phyloP scores from a whole-genome alignment of 441 rosid genomes.

The Raphanus hybrid region DNA sequence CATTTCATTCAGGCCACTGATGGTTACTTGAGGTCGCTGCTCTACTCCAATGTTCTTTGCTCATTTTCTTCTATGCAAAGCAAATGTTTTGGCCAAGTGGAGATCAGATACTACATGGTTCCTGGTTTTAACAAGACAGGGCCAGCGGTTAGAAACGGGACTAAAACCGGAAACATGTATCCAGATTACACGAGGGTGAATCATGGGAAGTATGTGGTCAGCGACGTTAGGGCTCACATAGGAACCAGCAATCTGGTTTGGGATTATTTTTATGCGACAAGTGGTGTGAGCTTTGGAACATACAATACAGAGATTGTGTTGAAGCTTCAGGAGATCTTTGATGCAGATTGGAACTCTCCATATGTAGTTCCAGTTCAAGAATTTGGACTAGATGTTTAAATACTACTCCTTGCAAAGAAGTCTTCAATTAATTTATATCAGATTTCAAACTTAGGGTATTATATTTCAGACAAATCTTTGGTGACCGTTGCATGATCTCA shows the following conservation, averaged over 20 bases:
- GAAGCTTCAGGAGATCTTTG: constrained; percentile 78
- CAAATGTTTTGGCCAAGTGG: constrained; percentile 71
- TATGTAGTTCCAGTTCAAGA: constrained; percentile 69
- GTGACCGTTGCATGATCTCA: background rate
- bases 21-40: constrained; percentile 69
- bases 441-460: background rate
- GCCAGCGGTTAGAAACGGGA: constrained; percentile 59
- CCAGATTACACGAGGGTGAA: constrained; percentile 77
- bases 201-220: constrained; percentile 84
- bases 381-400: constrained; percentile 19
- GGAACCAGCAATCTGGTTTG: constrained; percentile 86
- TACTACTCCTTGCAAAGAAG: background rate
- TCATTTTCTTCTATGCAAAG: constrained; percentile 61
- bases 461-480: background rate
- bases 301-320: constrained; percentile 62
- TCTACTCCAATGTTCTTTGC: constrained; percentile 78
- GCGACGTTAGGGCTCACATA: constrained; percentile 70
- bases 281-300: constrained; percentile 86
- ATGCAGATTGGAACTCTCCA: constrained; percentile 88
- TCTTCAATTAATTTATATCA: background rate
- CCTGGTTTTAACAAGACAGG: constrained; percentile 87
- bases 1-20: constrained; percentile 77
- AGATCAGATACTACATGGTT: constrained; percentile 74
- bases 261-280: constrained; percentile 90
- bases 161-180: constrained; percentile 59